Conservation (phyloP, 2,329 filamentous ascomycete genomes). For the Raffaelea deltoideospora region DNA sequence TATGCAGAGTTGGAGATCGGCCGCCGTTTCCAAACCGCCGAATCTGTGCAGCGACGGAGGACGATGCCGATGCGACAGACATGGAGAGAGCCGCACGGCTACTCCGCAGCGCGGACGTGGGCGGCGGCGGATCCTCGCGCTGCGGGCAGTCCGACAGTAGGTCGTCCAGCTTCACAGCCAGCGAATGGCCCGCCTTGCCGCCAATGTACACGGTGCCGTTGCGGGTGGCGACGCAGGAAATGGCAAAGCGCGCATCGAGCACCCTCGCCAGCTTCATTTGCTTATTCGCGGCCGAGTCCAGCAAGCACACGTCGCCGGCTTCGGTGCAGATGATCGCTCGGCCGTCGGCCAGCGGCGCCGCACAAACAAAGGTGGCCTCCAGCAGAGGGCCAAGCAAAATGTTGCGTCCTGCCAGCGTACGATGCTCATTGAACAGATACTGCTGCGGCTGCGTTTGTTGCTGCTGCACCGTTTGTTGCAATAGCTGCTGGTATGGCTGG, state of each 20-base stretch:
- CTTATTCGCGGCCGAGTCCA: conserved; percentile 60
- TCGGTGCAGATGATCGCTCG: conserved; percentile 78
- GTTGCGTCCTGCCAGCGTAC: conserved; percentile 72
- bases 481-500: conserved; percentile 17
- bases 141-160: conserved; percentile 20
- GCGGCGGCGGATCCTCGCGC: neutral
- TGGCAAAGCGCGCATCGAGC: conserved; percentile 48
- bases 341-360: conserved; percentile 53
- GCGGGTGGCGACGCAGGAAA: conserved; percentile 51
- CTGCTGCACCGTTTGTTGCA: conserved; percentile 18
- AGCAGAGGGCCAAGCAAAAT: conserved; percentile 68
- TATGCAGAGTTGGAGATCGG: neutral
- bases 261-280: conserved; percentile 56
- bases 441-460: conserved; percentile 1
- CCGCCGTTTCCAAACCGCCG: too few species aligned
- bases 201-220: conserved; percentile 50
- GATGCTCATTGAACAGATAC: conserved; percentile 23
- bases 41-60: too few species aligned
- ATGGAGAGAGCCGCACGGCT: too few species aligned
- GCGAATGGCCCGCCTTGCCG: conserved; percentile 47
- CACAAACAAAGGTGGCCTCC: conserved; percentile 72
- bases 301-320: conserved; percentile 72
- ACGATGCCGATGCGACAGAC: too few species aligned
- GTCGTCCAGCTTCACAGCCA: conserved; percentile 33
- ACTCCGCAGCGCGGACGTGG: neutral